phyloP scores from a whole-genome alignment of 1,284 basidiomycete genomes.

The Melampsora larici-populina region DNA sequence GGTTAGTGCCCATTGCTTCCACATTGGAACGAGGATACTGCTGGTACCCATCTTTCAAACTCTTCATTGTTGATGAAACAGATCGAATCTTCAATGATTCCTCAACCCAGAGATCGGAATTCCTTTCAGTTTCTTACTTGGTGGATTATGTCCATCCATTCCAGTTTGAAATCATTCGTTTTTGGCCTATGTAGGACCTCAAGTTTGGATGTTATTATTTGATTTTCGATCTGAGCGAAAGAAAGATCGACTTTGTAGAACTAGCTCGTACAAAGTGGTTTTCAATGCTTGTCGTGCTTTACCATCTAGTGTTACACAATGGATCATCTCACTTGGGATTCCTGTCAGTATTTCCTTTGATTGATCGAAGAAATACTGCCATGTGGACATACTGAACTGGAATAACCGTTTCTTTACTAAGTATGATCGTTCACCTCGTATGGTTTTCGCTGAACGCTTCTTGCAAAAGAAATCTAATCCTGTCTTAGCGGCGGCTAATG shows the following conservation, averaged over 20 bases:
- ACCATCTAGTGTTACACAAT: constrained; percentile 50
- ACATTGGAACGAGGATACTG: constrained; percentile 82
- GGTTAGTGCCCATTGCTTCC: no score
- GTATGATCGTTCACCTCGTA: constrained; percentile 62
- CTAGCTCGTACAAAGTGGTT: constrained; percentile 66
- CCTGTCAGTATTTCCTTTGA: constrained; percentile 48
- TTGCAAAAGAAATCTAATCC: constrained; percentile 23
- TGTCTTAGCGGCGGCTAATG: constrained; percentile 24
- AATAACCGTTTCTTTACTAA: neutral
- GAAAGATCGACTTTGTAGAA: constrained; percentile 72
- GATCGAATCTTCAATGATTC: constrained; percentile 70
- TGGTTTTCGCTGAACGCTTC: constrained; percentile 69
- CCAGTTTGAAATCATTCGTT: constrained; percentile 76
- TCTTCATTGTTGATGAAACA: constrained; percentile 66
- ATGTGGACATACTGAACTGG: neutral
- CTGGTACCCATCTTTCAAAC: constrained; percentile 86
- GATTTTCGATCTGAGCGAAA: constrained; percentile 82
- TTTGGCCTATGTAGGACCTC: constrained; percentile 60
- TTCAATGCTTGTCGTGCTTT: constrained; percentile 57
- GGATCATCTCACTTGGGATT: constrained; percentile 52
- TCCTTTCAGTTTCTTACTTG: constrained; percentile 60
- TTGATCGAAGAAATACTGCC: neutral
- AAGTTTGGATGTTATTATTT: constrained; percentile 63
- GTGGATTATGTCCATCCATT: constrained; percentile 70
- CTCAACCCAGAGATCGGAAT: constrained; percentile 49